These are phyloP conservation scores for Fragaria iinumae DNA, from an alignment of 306 rosid species.

Conservation along the genomic window DNA sequence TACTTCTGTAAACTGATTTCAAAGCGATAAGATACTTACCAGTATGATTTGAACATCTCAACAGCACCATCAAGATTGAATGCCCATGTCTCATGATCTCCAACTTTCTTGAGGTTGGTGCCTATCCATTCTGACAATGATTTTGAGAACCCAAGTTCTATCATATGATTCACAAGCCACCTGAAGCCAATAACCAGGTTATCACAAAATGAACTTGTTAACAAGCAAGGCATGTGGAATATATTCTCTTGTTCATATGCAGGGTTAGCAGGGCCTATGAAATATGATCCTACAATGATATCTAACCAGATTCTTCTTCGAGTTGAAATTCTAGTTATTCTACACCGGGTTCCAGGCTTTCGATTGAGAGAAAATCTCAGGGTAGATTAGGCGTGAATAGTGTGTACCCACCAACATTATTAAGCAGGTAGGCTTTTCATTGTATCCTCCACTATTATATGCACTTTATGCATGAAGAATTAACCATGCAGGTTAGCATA, in stretches of 20 bases:
- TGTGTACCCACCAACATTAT: background rate
- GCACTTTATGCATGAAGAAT: background rate
- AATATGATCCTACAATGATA: background rate
- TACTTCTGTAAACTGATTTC: background rate
- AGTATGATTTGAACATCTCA: slow-evolving; percentile 81
- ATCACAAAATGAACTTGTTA: background rate
- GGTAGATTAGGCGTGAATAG: background rate
- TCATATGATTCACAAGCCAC: slow-evolving; percentile 91
- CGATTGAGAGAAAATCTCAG: background rate
- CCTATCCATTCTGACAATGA: slow-evolving; percentile 91
- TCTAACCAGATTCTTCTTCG: background rate
- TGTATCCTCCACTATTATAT: background rate
- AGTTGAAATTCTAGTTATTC: background rate
- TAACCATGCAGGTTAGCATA: background rate
- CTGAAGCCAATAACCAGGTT: slow-evolving; percentile 41
- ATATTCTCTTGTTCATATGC: background rate
- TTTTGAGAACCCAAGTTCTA: slow-evolving; percentile 81
- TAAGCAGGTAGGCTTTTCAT: background rate
- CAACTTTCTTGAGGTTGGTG: slow-evolving; percentile 74
- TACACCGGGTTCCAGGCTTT: background rate
- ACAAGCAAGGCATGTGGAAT: background rate
- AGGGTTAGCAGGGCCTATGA: background rate
- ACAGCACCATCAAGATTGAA: slow-evolving; percentile 78
- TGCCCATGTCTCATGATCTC: slow-evolving; percentile 79
- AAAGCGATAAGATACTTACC: slow-evolving; percentile 38